Evolutionary conservation across 2,329 filamentous ascomycete genomes (phyloP).

Genomic region (Ophiostoma novo-ulmi): DNA sequence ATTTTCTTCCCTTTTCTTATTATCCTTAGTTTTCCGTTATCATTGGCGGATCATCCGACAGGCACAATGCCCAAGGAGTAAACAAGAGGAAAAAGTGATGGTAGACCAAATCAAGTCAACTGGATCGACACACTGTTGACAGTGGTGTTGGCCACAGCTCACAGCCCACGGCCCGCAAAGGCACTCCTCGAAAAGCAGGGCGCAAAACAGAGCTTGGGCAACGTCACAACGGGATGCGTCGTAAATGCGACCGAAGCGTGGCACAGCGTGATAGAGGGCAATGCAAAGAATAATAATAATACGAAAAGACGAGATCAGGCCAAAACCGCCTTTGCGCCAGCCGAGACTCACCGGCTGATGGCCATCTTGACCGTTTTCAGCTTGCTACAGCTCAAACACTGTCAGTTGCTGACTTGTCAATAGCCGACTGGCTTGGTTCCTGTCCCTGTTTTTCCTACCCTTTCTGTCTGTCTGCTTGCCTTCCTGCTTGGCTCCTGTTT

Average conservation of each 20-base stretch:
- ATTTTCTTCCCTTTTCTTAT: background rate
- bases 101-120: background rate
- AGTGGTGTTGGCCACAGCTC: background rate
- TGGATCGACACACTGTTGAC: background rate
- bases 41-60: constrained; percentile 3
- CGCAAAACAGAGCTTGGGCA: background rate
- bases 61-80: background rate
- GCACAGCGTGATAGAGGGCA: background rate
- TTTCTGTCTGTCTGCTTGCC: background rate
- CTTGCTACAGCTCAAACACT: background rate
- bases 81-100: background rate
- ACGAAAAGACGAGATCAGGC: background rate
- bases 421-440: background rate
- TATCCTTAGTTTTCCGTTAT: background rate
- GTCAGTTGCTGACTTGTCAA: background rate
- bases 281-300: background rate
- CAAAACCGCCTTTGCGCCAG: background rate
- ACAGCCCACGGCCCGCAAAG: background rate
- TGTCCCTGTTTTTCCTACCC: background rate
- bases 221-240: background rate
- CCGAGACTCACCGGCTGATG: constrained; percentile 1
- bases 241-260: background rate
- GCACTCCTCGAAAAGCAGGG: background rate
- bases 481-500: background rate
- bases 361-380: constrained; percentile 6